Evolutionary conservation across 441 rosid genomes (phyloP).

Genomic region (Pelargonium citronellum): DNA sequence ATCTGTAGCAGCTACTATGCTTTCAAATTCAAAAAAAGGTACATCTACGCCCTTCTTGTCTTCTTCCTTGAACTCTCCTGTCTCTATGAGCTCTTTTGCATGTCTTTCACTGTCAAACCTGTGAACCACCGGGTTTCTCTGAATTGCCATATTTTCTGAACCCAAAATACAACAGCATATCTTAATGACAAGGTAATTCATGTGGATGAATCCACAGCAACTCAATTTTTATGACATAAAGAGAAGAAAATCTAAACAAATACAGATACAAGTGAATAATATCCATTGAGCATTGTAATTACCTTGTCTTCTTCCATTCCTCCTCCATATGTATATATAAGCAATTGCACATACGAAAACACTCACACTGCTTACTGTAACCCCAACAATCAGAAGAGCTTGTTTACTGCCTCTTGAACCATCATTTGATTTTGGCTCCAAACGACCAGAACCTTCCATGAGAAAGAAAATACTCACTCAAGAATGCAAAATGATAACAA

Average conservation of each 20-base stretch:
- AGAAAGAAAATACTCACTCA: constrained; percentile 2
- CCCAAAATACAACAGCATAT: not conserved
- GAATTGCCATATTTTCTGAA: constrained; percentile 30
- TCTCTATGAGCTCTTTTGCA: constrained; percentile 42
- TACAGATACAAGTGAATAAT: not conserved
- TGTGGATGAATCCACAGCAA: not conserved
- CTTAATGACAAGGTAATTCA: constrained; percentile 3
- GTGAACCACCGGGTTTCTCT: constrained; percentile 23
- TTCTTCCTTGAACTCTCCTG: constrained; percentile 36
- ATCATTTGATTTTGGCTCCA: constrained; percentile 13
- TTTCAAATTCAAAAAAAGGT: constrained; percentile 42
- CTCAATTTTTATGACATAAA: not conserved
- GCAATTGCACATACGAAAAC: constrained; percentile 30
- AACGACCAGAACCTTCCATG: constrained; percentile 23
- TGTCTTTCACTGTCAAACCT: constrained; percentile 38
- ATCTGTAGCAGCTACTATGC: constrained; percentile 46
- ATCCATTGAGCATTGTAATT: constrained; percentile 7
- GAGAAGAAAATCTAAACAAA: not conserved
- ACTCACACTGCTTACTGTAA: constrained; percentile 31
- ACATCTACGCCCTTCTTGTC: constrained; percentile 44
- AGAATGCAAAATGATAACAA: not conserved
- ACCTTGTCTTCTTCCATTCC: constrained; percentile 32
- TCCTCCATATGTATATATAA: constrained; percentile 35
- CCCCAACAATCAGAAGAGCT: constrained; percentile 27
- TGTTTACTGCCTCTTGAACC: constrained; percentile 24